phyloP scores from a whole-genome alignment of 2,329 filamentous ascomycete species.

The Colletotrichum tropicale region DNA sequence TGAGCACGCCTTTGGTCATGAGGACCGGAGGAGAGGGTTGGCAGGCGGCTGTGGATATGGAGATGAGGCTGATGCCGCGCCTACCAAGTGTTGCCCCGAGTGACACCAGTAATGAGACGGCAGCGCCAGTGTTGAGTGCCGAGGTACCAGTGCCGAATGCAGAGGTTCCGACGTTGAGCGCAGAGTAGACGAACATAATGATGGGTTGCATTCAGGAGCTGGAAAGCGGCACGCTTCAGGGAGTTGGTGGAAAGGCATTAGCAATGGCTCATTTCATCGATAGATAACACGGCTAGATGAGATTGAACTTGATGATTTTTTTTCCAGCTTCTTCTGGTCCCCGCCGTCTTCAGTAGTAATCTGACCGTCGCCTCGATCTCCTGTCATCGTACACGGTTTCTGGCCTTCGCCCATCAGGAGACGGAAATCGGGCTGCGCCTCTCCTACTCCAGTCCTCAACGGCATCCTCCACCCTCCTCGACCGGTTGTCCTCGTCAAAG shows the following conservation, averaged over 20 bases:
- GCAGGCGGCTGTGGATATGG: slow-evolving; percentile 29
- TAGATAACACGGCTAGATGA: neutral
- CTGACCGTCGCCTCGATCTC: neutral
- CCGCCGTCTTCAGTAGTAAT: neutral
- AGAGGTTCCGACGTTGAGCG: neutral
- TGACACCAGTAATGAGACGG: neutral
- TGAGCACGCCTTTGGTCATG: slow-evolving; percentile 68
- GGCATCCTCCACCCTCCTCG: neutral
- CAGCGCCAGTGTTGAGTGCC: neutral
- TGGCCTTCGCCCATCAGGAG: neutral
- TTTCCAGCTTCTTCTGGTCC: neutral
- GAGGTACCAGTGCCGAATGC: neutral
- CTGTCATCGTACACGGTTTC: neutral
- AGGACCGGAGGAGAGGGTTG: slow-evolving; percentile 60
- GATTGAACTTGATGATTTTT: neutral
- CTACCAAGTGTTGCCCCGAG: neutral
- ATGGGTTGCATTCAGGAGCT: neutral
- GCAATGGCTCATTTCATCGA: neutral
- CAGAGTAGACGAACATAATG: slow-evolving; percentile 18
- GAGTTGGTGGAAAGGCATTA: neutral
- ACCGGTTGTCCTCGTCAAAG: neutral
- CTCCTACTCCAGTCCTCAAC: slow-evolving; percentile 9
- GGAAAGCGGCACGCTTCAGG: neutral
- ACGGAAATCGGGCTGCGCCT: neutral
- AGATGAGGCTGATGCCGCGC: slow-evolving; percentile 1